phyloP scores from a whole-genome alignment of 2,329 filamentous ascomycete genomes.

The Onygenales sp. region DNA sequence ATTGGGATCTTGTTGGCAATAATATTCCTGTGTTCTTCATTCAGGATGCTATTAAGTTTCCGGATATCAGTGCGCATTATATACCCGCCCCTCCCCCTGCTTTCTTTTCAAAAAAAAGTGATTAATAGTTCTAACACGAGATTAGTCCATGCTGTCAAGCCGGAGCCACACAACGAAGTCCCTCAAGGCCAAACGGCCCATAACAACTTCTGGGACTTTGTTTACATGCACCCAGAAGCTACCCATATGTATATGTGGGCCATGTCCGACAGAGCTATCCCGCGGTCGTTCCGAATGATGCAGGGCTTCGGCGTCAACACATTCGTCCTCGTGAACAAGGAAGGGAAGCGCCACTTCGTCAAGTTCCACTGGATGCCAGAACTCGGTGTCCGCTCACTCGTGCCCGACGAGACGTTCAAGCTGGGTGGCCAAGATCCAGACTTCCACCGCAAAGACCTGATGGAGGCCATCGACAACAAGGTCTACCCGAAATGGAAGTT shows the following conservation, averaged over 20 bases:
- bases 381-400: constrained; percentile 64
- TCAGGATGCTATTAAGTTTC: constrained; percentile 66
- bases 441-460: constrained; percentile 70
- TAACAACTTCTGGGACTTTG: constrained; percentile 72
- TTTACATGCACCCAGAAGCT: constrained; percentile 57
- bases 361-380: constrained; percentile 71
- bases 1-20: constrained; percentile 67
- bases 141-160: constrained; percentile 49
- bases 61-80: constrained; percentile 44
- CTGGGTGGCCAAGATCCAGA: constrained; percentile 66
- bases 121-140: constrained; percentile 6
- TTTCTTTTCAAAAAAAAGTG: not conserved
- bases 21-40: constrained; percentile 70
- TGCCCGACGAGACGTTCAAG: constrained; percentile 72
- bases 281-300: constrained; percentile 73
- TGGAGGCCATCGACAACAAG: constrained; percentile 63
- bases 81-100: not conserved
- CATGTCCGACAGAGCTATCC: constrained; percentile 65
- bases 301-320: constrained; percentile 80
- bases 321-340: constrained; percentile 57
- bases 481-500: constrained; percentile 71
- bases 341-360: constrained; percentile 62
- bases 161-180: constrained; percentile 60
- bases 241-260: constrained; percentile 75
- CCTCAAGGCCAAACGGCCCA: constrained; percentile 62